Evolutionary conservation across 148 eudicot species (phyloP).

Genomic region (Pouteria glomerata): DNA sequence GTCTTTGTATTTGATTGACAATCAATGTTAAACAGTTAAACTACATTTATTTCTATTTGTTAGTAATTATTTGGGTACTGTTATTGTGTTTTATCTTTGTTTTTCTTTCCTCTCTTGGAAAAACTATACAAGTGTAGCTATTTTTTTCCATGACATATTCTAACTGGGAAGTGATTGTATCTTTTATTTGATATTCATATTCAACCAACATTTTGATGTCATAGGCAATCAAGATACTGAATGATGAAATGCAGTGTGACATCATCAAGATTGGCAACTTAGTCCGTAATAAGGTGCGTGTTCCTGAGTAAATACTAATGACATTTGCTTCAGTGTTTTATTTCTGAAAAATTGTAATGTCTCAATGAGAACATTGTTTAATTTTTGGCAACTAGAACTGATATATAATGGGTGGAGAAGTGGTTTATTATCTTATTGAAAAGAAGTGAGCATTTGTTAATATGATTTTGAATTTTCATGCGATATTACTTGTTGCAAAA

Average conservation of each 20-base stretch:
- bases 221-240: conserved; percentile 77
- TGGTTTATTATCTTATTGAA: background rate
- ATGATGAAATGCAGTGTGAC: conserved; percentile 97
- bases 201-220: conserved; percentile 11
- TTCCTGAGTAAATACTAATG: background rate
- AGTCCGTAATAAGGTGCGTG: conserved; percentile 79
- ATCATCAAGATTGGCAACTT: conserved; percentile 78
- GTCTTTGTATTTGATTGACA: background rate
- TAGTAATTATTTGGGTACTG: background rate
- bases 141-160: background rate
- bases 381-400: background rate
- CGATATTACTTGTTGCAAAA: background rate
- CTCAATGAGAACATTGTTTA: background rate
- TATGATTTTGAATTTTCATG: background rate
- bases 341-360: background rate
- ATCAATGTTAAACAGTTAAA: background rate
- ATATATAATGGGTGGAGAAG: background rate
- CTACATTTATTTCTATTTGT: background rate
- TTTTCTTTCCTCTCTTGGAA: too few relatives aligned
- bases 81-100: background rate
- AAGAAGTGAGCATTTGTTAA: background rate
- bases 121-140: too few relatives aligned
- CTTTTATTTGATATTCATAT: background rate
- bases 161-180: background rate
- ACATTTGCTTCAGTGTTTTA: background rate